A percentile compares a stretch with the other conserved stretches of the same genome.
Evolutionary conservation across 352 stramenopile species (phyloP).

Genomic region (Pilasporangium apinafurcum): DNA sequence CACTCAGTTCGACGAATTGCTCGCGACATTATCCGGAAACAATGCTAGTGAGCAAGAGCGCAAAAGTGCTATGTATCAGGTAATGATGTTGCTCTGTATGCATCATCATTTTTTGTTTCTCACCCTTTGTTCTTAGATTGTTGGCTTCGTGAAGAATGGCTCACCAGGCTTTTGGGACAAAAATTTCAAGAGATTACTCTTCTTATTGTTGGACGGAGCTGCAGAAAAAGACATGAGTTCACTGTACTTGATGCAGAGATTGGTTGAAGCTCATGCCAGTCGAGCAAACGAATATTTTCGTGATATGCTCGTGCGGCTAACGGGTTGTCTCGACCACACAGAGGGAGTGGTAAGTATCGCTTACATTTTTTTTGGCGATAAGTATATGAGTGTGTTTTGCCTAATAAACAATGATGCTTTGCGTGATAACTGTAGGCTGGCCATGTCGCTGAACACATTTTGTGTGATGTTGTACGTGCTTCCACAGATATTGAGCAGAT

Average conservation of each 20-base stretch:
- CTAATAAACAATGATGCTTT: background rate
- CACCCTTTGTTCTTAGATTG: conserved; percentile 14
- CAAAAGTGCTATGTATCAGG: conserved; percentile 41
- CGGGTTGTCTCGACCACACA: conserved; percentile 34
- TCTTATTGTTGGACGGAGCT: conserved; percentile 33
- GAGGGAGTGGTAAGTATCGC: conserved; percentile 30
- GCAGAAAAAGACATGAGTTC: conserved; percentile 39
- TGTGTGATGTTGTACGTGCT: conserved; percentile 25
- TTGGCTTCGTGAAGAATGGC: conserved; percentile 15
- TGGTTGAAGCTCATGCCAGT: conserved; percentile 31
- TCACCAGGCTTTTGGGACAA: conserved; percentile 28
- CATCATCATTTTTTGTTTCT: background rate
- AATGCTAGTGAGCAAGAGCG: conserved; percentile 31
- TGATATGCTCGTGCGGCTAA: conserved; percentile 46
- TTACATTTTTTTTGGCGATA: too few relatives aligned
- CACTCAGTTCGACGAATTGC: conserved; percentile 28
- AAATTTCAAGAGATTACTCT: conserved; percentile 32
- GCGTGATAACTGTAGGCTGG: conserved; percentile 15
- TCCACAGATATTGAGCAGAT: conserved; percentile 22
- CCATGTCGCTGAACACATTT: conserved; percentile 47
- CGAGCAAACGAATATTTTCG: conserved; percentile 49
- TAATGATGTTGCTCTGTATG: conserved; percentile 5
- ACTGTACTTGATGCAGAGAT: conserved; percentile 41
- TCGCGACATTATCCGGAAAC: conserved; percentile 37
- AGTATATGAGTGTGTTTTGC: background rate